These are phyloP conservation scores for Polyporus tsugae DNA, from an alignment of 1,284 basidiomycete genomes.

Conservation along the genomic window DNA sequence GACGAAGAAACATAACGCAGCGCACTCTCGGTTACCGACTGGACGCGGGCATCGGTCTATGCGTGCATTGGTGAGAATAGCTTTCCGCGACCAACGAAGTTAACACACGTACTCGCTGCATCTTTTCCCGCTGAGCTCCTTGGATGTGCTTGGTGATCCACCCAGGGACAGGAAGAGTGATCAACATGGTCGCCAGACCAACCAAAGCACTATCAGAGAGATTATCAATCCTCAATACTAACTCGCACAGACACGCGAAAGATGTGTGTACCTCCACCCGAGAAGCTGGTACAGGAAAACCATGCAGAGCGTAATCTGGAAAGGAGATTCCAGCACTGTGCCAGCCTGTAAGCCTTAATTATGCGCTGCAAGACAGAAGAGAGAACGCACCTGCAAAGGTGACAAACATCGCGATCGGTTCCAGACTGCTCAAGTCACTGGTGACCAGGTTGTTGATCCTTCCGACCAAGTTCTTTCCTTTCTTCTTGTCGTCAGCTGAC, in stretches of 20 bases:
- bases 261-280: conserved; percentile 50
- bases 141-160: conserved; percentile 43
- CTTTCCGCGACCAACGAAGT: conserved; percentile 10
- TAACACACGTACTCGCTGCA: conserved; percentile 42
- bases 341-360: not conserved
- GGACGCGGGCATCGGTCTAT: conserved; percentile 58
- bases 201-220: conserved; percentile 48
- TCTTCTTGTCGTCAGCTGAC: conserved; percentile 23
- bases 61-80: conserved; percentile 34
- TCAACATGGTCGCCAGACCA: conserved; percentile 60
- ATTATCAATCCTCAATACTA: not conserved
- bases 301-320: conserved; percentile 47
- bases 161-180: conserved; percentile 60
- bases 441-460: conserved; percentile 50
- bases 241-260: too few relatives aligned
- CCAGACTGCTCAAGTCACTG: conserved; percentile 25
- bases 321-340: conserved; percentile 19
- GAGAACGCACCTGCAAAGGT: conserved; percentile 16
- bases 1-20: not conserved
- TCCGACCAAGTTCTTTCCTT: conserved; percentile 53
- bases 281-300: conserved; percentile 54
- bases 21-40: conserved; percentile 57
- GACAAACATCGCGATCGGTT: conserved; percentile 8
- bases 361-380: too few relatives aligned
- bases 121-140: conserved; percentile 41